Percentiles rank a stretch among this genome's conserved stretches.
Evolutionary conservation across 2,329 filamentous ascomycete genomes (phyloP).

Genomic region (Alternaria rosae): DNA sequence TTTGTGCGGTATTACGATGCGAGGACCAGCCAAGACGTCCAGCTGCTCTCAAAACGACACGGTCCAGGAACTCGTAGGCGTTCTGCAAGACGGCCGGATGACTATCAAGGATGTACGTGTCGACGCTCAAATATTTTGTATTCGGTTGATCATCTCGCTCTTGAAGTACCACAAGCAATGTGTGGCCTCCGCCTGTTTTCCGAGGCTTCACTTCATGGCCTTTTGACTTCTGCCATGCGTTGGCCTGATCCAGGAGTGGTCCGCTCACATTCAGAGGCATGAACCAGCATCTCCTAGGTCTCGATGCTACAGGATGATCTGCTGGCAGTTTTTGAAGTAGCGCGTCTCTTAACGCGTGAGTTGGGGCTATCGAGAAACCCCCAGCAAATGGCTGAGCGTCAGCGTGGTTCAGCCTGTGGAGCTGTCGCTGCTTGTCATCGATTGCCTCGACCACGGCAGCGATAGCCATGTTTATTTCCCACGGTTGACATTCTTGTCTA

Average conservation of each 20-base stretch:
- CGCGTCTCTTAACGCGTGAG: neutral
- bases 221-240: neutral
- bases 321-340: neutral
- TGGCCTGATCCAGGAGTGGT: too few species aligned
- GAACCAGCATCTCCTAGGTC: constrained; percentile 20
- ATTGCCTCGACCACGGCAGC: constrained; percentile 22
- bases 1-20: neutral
- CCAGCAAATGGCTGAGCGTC: neutral
- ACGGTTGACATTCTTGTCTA: neutral
- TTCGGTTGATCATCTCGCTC: neutral
- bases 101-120: neutral
- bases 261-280: constrained; percentile 7
- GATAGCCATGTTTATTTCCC: constrained; percentile 5
- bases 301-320: neutral
- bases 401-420: neutral
- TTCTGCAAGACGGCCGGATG: neutral
- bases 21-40: neutral
- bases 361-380: constrained; percentile 13
- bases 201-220: neutral
- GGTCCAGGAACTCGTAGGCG: neutral
- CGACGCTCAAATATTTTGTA: neutral
- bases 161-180: neutral
- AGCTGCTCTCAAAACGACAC: neutral
- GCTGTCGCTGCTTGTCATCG: constrained; percentile 7
- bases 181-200: neutral